Evolutionary conservation across 495 filamentous ascomycete species (phyloP).

Genomic region (Annulohypoxylon nitens): DNA sequence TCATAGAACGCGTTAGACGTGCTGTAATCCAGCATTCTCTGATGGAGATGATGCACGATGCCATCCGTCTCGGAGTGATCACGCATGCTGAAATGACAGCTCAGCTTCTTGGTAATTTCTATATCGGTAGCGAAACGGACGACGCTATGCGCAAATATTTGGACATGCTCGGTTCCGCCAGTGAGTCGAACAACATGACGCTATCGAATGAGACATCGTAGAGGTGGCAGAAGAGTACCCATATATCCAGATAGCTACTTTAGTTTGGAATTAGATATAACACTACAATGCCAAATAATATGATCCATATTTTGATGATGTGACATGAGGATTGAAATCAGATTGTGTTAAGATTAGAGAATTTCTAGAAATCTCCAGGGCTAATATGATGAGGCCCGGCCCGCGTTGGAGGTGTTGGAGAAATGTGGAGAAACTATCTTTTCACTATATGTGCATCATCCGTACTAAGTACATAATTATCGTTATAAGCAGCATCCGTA

Average conservation of each 20-base stretch:
- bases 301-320: too few species aligned
- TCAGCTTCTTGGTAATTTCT: slow-evolving; percentile 51
- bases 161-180: slow-evolving; percentile 44
- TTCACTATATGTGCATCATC: too few species aligned
- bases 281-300: too few species aligned
- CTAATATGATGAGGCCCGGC: too few species aligned
- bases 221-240: too few species aligned
- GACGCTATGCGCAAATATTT: slow-evolving; percentile 52
- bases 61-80: slow-evolving; percentile 50
- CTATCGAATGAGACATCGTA: slow-evolving; percentile 42
- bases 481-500: slow-evolving; percentile 17
- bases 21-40: slow-evolving; percentile 53
- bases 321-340: too few species aligned
- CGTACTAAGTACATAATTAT: not conserved
- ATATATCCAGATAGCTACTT: too few species aligned
- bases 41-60: slow-evolving; percentile 51
- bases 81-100: slow-evolving; percentile 54
- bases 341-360: too few species aligned
- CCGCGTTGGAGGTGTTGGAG: too few species aligned
- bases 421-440: too few species aligned
- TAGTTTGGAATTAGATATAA: too few species aligned
- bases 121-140: slow-evolving; percentile 50
- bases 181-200: slow-evolving; percentile 37
- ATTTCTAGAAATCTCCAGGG: too few species aligned
- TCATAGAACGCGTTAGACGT: slow-evolving; percentile 49